A percentile compares a stretch with the other conserved stretches of the same genome.
Evolutionary conservation across 805 yeast species (phyloP).

Genomic region (Spathaspora arborariae): DNA sequence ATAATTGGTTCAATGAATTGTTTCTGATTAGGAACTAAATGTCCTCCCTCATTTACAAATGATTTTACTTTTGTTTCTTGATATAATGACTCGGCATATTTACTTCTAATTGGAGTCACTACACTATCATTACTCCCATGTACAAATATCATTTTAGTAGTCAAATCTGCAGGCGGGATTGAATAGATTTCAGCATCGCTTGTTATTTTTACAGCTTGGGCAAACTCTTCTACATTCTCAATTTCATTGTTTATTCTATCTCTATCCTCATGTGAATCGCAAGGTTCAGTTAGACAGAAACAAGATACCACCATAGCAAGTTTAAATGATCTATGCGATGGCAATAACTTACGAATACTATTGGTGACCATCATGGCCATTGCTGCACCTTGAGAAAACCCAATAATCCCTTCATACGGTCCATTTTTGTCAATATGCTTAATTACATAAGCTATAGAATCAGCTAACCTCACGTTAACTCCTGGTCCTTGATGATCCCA

Average conservation of each 20-base stretch:
- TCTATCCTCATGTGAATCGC: slow-evolving; percentile 8
- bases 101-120: slow-evolving; percentile 30
- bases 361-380: slow-evolving; percentile 30
- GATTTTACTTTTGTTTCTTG: slow-evolving; percentile 10
- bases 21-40: slow-evolving; percentile 23
- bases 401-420: slow-evolving; percentile 40
- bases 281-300: slow-evolving; percentile 31
- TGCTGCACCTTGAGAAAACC: slow-evolving; percentile 43
- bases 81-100: slow-evolving; percentile 20
- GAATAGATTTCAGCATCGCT: slow-evolving; percentile 18
- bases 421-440: slow-evolving; percentile 31
- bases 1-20: slow-evolving; percentile 16
- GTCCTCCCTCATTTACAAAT: slow-evolving; percentile 35
- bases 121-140: slow-evolving; percentile 30
- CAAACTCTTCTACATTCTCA: slow-evolving; percentile 22
- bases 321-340: slow-evolving; percentile 22
- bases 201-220: slow-evolving; percentile 15
- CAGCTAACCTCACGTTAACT: slow-evolving; percentile 24
- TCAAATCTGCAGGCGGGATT: slow-evolving; percentile 10
- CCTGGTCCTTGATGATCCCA: slow-evolving; percentile 21
- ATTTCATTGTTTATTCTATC: slow-evolving; percentile 15
- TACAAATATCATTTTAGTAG: slow-evolving; percentile 24
- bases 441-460: slow-evolving; percentile 21
- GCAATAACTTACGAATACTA: slow-evolving; percentile 17
- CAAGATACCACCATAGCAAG: slow-evolving; percentile 31